phyloP scores from a whole-genome alignment of 2,329 filamentous ascomycete genomes.

The Colletotrichum zoysiae region DNA sequence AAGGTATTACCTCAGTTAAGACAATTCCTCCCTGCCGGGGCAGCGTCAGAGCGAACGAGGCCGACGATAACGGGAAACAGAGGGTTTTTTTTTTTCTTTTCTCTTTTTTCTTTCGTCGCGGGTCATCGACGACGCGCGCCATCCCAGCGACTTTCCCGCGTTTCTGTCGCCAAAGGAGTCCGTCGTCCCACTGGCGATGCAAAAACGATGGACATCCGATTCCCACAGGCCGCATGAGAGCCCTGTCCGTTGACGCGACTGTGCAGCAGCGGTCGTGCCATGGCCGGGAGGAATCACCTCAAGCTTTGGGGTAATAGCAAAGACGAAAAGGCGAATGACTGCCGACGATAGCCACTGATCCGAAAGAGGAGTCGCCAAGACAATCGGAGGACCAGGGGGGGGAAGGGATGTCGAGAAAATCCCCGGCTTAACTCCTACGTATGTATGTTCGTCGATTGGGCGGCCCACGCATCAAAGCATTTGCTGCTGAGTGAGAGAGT shows the following conservation, averaged over 20 bases:
- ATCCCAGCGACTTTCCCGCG: conserved; percentile 16
- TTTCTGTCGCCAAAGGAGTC: not conserved
- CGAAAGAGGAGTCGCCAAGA: conserved; percentile 8
- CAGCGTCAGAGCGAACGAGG: conserved; percentile 32
- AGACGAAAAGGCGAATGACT: not conserved
- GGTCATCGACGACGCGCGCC: not conserved
- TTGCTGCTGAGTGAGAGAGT: not conserved
- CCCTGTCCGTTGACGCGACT: not conserved
- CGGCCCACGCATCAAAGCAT: conserved; percentile 18
- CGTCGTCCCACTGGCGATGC: conserved; percentile 12
- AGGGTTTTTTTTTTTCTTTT: not conserved
- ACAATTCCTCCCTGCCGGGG: conserved; percentile 17
- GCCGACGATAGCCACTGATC: conserved; percentile 34
- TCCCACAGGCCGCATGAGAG: not conserved
- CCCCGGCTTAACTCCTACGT: conserved; percentile 1
- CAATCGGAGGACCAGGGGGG: not conserved
- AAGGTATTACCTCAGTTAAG: too few species aligned
- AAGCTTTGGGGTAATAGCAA: conserved; percentile 36
- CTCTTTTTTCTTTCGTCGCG: not conserved
- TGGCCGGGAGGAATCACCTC: conserved; percentile 26
- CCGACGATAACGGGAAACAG: conserved; percentile 35
- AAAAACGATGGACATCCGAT: conserved; percentile 2
- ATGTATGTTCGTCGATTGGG: not conserved
- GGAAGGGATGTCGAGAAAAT: conserved; percentile 8
- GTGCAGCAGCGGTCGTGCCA: not conserved